Percentiles rank a stretch among this genome's conserved stretches.
These are phyloP conservation scores for Viola pubescens DNA, from an alignment of 441 rosid genomes.

Conservation along the genomic window DNA sequence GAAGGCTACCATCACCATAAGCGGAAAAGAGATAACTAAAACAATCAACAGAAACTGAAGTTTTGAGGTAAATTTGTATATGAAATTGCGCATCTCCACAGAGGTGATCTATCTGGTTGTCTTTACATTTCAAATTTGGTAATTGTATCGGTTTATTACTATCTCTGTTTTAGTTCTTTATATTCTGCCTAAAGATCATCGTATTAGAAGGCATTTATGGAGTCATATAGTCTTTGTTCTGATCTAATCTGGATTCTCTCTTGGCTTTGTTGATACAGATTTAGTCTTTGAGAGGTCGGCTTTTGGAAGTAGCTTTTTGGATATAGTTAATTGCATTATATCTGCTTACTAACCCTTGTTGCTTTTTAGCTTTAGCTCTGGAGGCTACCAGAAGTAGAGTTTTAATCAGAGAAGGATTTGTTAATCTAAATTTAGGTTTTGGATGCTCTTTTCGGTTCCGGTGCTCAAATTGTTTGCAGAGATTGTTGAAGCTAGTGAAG, in stretches of 20 bases:
- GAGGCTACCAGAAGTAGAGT: constrained; percentile 24
- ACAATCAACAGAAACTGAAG: constrained; percentile 19
- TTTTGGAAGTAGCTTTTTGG: constrained; percentile 30
- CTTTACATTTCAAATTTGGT: constrained; percentile 21
- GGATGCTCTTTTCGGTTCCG: constrained; percentile 10
- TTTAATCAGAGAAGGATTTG: constrained; percentile 22
- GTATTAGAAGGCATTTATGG: constrained; percentile 20
- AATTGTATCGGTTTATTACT: constrained; percentile 25
- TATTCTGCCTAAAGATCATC: constrained; percentile 9
- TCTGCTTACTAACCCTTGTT: constrained; percentile 28
- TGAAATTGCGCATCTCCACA: constrained; percentile 23
- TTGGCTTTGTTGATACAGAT: constrained; percentile 39
- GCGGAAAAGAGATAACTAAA: constrained; percentile 22
- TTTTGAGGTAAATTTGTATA: constrained; percentile 42
- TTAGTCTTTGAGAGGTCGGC: constrained; percentile 23
- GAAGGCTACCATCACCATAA: constrained; percentile 19
- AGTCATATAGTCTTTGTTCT: constrained; percentile 8
- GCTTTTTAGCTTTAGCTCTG: constrained; percentile 29
- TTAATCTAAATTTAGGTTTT: constrained; percentile 24
- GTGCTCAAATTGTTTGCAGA: constrained; percentile 16
- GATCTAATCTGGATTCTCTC: constrained; percentile 27
- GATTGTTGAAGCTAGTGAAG: constrained; percentile 29
- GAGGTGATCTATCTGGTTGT: constrained; percentile 25
- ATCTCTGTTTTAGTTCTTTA: not conserved
- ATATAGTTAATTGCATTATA: constrained; percentile 8